phyloP scores from a whole-genome alignment of 2,329 filamentous ascomycete genomes.

The Cladosporium sp. region DNA sequence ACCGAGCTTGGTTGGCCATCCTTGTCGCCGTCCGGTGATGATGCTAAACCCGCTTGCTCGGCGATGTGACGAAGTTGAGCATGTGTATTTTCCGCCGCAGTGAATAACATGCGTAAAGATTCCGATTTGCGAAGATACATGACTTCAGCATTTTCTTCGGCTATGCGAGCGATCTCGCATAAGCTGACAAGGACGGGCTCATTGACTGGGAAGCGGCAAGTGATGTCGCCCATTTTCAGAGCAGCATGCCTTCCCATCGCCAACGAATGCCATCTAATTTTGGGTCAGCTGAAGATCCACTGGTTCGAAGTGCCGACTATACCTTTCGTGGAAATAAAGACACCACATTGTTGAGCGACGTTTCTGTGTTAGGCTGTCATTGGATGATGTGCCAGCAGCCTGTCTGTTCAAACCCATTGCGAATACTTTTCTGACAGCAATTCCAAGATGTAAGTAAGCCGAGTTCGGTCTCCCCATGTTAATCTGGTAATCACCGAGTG shows the following conservation, averaged over 20 bases:
- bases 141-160: slow-evolving; percentile 14
- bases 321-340: slow-evolving; percentile 29
- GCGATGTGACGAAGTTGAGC: slow-evolving; percentile 24
- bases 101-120: slow-evolving; percentile 25
- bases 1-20: not conserved
- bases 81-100: slow-evolving; percentile 22
- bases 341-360: slow-evolving; percentile 28
- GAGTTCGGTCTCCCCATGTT: slow-evolving; percentile 30
- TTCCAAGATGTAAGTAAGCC: slow-evolving; percentile 28
- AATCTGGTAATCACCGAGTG: slow-evolving; percentile 27
- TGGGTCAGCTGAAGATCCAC: not conserved
- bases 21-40: not conserved
- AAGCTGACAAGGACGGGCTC: slow-evolving; percentile 19
- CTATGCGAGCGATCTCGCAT: slow-evolving; percentile 21
- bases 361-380: slow-evolving; percentile 21
- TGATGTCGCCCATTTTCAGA: slow-evolving; percentile 24
- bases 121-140: slow-evolving; percentile 27
- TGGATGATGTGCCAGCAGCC: not conserved
- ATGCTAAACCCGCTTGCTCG: slow-evolving; percentile 18
- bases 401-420: slow-evolving; percentile 30
- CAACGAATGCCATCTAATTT: slow-evolving; percentile 20
- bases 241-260: slow-evolving; percentile 21
- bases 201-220: slow-evolving; percentile 20
- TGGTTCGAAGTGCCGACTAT: not conserved
- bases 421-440: slow-evolving; percentile 27